Percentiles rank a stretch among this genome's conserved stretches.
Conservation (phyloP, 2,329 filamentous ascomycete genomes). For the Orbilia quercus region DNA sequence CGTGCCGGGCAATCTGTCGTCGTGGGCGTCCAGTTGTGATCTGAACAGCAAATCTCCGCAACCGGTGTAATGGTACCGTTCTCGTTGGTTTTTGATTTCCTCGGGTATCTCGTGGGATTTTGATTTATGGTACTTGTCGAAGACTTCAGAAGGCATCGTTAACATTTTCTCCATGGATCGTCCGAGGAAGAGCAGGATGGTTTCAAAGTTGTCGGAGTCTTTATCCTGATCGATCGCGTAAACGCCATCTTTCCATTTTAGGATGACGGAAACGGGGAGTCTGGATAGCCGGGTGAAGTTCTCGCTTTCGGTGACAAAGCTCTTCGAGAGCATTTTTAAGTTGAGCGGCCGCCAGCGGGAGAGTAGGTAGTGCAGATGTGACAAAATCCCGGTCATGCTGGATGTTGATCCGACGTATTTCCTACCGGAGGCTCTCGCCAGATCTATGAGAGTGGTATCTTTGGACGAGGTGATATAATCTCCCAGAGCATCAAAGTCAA, state of each 20-base stretch:
- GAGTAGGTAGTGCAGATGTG: slow-evolving; percentile 92
- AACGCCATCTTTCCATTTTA: slow-evolving; percentile 78
- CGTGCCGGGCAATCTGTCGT: slow-evolving; percentile 84
- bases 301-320: slow-evolving; percentile 71
- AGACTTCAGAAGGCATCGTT: slow-evolving; percentile 82
- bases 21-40: slow-evolving; percentile 91
- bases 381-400: slow-evolving; percentile 88
- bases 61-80: slow-evolving; percentile 88
- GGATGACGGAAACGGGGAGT: slow-evolving; percentile 81
- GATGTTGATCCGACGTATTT: slow-evolving; percentile 96
- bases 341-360: slow-evolving; percentile 84
- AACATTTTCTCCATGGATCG: slow-evolving; percentile 97
- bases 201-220: slow-evolving; percentile 79
- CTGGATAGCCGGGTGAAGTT: slow-evolving; percentile 79
- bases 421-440: slow-evolving; percentile 74
- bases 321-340: slow-evolving; percentile 73
- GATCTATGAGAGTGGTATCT: slow-evolving; percentile 76
- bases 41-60: slow-evolving; percentile 91
- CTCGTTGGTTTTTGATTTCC: slow-evolving; percentile 76
- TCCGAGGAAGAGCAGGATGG: slow-evolving; percentile 88
- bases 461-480: slow-evolving; percentile 91
- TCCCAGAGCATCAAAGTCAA: slow-evolving; percentile 88
- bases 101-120: slow-evolving; percentile 76
- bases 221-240: slow-evolving; percentile 98
- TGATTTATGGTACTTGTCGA: slow-evolving; percentile 81